A percentile compares a stretch with the other conserved stretches of the same genome.
Evolutionary conservation across 1,284 basidiomycete genomes (phyloP).

Genomic region (Trametes versicolor): DNA sequence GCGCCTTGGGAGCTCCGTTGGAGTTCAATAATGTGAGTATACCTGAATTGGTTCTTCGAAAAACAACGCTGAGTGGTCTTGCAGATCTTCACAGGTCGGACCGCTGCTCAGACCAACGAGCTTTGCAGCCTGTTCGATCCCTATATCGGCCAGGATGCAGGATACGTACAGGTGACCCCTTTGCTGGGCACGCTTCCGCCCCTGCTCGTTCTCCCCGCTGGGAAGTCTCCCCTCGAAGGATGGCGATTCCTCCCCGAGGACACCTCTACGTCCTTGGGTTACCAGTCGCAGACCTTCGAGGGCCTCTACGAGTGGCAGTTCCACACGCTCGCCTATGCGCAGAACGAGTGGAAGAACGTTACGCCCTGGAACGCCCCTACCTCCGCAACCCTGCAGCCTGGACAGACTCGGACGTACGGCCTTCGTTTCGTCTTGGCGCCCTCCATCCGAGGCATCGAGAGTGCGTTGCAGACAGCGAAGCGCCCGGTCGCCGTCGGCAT

Average conservation of each 20-base stretch:
- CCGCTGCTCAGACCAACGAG: conserved; percentile 60
- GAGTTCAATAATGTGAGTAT: conserved; percentile 64
- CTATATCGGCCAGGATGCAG: conserved; percentile 66
- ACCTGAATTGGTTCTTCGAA: not conserved
- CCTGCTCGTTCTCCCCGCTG: conserved; percentile 59
- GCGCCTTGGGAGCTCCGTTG: conserved; percentile 61
- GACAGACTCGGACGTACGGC: conserved; percentile 62
- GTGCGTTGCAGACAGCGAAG: conserved; percentile 50
- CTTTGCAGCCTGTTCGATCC: conserved; percentile 67
- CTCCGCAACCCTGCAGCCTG: conserved; percentile 57
- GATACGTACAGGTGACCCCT: conserved; percentile 61
- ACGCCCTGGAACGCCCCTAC: conserved; percentile 67
- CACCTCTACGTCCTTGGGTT: conserved; percentile 55
- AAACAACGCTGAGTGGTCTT: conserved; percentile 1
- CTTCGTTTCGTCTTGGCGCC: conserved; percentile 60
- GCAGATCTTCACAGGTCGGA: conserved; percentile 66
- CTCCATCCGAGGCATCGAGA: conserved; percentile 62
- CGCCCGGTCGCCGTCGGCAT: conserved; percentile 64
- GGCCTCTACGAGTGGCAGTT: conserved; percentile 70
- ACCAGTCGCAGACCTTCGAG: conserved; percentile 70
- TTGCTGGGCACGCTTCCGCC: conserved; percentile 64
- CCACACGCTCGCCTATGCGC: conserved; percentile 65
- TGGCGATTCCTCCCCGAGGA: conserved; percentile 67
- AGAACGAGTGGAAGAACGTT: conserved; percentile 63
- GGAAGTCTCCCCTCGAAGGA: conserved; percentile 63